Evolutionary conservation across 306 rosid genomes (phyloP).

Genomic region (Inga laurina): DNA sequence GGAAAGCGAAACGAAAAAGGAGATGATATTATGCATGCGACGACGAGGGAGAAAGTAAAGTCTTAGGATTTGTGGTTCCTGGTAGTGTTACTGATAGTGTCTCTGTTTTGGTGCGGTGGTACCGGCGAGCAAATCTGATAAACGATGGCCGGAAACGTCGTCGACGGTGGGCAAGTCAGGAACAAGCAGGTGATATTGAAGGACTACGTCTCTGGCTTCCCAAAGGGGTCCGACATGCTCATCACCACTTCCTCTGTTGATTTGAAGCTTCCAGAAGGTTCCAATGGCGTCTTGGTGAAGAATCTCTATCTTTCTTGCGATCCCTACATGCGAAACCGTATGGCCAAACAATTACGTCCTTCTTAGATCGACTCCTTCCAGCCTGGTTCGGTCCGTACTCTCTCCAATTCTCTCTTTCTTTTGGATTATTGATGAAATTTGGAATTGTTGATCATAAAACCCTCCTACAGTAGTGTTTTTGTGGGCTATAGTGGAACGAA

Average conservation of each 20-base stretch:
- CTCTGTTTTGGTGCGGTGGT: not conserved
- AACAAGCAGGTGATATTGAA: slow-evolving; percentile 14
- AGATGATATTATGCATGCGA: not conserved
- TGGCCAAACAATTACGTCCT: not conserved
- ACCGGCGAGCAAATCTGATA: not conserved
- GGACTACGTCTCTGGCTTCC: slow-evolving; percentile 9
- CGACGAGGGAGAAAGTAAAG: not conserved
- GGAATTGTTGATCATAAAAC: not conserved
- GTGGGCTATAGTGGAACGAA: not conserved
- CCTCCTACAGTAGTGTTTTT: not conserved
- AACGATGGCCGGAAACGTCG: not conserved
- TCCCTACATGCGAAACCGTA: slow-evolving; percentile 16
- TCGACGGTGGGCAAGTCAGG: not conserved
- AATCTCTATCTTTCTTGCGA: slow-evolving; percentile 27
- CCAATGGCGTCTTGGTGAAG: slow-evolving; percentile 12
- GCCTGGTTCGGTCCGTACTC: slow-evolving; percentile 9
- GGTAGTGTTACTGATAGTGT: not conserved
- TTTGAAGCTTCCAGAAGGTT: slow-evolving; percentile 9
- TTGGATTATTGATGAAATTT: not conserved
- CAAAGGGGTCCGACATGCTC: not conserved
- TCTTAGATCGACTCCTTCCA: slow-evolving; percentile 4
- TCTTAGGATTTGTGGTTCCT: not conserved
- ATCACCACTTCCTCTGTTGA: not conserved
- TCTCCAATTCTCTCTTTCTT: not conserved
- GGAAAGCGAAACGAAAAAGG: too few relatives aligned